A percentile compares a stretch with the other conserved stretches of the same genome.
These are phyloP conservation scores for Saturnispora besseyi DNA, from an alignment of 805 yeast genomes.

Conservation along the genomic window DNA sequence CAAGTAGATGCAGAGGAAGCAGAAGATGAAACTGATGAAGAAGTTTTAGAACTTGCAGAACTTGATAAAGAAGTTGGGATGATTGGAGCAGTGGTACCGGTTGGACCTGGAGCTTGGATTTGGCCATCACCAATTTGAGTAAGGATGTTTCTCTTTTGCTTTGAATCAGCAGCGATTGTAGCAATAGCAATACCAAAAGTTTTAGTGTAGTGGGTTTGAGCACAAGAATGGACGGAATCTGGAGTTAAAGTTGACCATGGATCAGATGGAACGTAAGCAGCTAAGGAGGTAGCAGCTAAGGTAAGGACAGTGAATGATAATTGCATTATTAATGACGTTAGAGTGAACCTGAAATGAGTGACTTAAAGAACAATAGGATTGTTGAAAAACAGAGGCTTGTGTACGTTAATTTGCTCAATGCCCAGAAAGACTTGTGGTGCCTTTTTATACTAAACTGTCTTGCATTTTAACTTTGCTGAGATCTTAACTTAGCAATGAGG, in stretches of 20 bases:
- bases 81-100: constrained; percentile 27
- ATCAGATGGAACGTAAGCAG: constrained; percentile 57
- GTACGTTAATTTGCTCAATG: too few species aligned
- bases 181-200: constrained; percentile 65
- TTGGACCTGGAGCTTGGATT: constrained; percentile 32
- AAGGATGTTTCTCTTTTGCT: constrained; percentile 21
- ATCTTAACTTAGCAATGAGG: too few species aligned
- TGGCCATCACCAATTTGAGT: constrained; percentile 42
- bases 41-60: not conserved
- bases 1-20: constrained; percentile 11
- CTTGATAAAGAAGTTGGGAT: constrained; percentile 37
- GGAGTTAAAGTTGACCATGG: constrained; percentile 74
- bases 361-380: not conserved
- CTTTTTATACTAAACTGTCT: too few species aligned
- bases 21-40: constrained; percentile 26
- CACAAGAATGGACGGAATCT: constrained; percentile 34
- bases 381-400: not conserved
- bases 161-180: constrained; percentile 35
- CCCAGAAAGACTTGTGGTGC: too few species aligned
- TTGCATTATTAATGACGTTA: constrained; percentile 9
- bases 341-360: not conserved
- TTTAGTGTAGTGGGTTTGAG: constrained; percentile 45
- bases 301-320: constrained; percentile 27
- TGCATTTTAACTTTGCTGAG: too few species aligned
- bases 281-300: constrained; percentile 40